Evolutionary conservation across 208 protist genomes (phyloP).

Genomic region (Crithidia expoeki): DNA sequence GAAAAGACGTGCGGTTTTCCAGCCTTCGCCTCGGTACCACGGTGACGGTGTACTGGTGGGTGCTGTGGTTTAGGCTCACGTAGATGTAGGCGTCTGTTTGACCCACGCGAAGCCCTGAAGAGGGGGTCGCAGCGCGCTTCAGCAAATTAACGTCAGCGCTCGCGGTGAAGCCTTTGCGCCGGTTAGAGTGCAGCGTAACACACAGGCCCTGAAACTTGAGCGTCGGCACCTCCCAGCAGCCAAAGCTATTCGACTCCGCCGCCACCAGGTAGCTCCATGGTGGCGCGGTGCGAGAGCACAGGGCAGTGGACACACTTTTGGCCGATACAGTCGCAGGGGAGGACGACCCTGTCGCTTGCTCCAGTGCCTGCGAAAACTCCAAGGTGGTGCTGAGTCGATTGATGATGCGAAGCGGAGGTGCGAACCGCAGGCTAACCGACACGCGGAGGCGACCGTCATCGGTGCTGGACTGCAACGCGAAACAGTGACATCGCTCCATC

Average conservation of each 20-base stretch:
- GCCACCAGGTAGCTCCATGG: slow-evolving; percentile 26
- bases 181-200: slow-evolving; percentile 28
- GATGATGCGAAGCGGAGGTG: slow-evolving; percentile 25
- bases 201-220: slow-evolving; percentile 24
- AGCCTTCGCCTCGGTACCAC: slow-evolving; percentile 34
- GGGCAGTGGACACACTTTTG: slow-evolving; percentile 6
- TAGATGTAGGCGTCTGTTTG: slow-evolving; percentile 34
- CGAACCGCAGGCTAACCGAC: slow-evolving; percentile 5
- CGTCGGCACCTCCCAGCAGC: slow-evolving; percentile 39
- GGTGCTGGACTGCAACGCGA: slow-evolving; percentile 25
- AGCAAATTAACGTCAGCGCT: slow-evolving; percentile 29
- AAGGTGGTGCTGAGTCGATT: slow-evolving; percentile 30
- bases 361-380: slow-evolving; percentile 19
- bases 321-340: not conserved
- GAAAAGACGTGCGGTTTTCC: slow-evolving; percentile 31
- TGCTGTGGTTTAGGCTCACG: slow-evolving; percentile 22
- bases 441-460: slow-evolving; percentile 11
- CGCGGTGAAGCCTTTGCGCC: slow-evolving; percentile 17
- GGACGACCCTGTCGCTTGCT: not conserved
- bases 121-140: slow-evolving; percentile 20
- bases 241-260: slow-evolving; percentile 20
- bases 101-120: slow-evolving; percentile 19
- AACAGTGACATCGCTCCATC: slow-evolving; percentile 12
- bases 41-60: slow-evolving; percentile 31
- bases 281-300: slow-evolving; percentile 10